These are phyloP conservation scores for Apostasia ramifera DNA, from an alignment of 106 monocot species.

Conservation along the genomic window DNA sequence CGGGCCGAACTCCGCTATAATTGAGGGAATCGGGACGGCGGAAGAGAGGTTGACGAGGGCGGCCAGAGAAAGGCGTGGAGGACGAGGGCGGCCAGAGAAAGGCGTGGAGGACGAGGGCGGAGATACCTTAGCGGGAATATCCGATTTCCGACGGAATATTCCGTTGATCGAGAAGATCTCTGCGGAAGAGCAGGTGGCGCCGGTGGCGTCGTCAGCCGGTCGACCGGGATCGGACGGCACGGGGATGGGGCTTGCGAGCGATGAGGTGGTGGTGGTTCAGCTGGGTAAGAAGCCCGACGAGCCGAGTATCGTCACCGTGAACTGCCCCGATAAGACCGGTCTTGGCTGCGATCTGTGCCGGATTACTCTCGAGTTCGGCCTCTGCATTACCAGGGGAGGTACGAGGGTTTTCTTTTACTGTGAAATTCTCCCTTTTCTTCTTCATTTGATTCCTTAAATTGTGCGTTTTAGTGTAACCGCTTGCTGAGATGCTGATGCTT, in stretches of 20 bases:
- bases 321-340: conserved; percentile 74
- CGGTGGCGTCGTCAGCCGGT: neutral
- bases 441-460: neutral
- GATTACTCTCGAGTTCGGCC: conserved; percentile 83
- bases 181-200: neutral
- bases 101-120: neutral
- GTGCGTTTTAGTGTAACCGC: too few species aligned
- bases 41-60: neutral
- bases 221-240: conserved; percentile 21
- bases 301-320: conserved; percentile 75
- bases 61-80: neutral
- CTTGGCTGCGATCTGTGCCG: conserved; percentile 86
- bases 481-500: too few species aligned
- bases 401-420: neutral
- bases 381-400: conserved; percentile 77
- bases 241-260: conserved; percentile 38
- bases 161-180: neutral
- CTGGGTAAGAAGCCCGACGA: conserved; percentile 40
- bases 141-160: conserved; percentile 14
- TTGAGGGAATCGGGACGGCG: too few species aligned
- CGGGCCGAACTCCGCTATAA: too few species aligned
- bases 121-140: neutral
- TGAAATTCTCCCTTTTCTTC: neutral
- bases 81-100: neutral
- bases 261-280: conserved; percentile 70